phyloP scores from a whole-genome alignment of 2,329 filamentous ascomycete species.

The Beauveria sp. region DNA sequence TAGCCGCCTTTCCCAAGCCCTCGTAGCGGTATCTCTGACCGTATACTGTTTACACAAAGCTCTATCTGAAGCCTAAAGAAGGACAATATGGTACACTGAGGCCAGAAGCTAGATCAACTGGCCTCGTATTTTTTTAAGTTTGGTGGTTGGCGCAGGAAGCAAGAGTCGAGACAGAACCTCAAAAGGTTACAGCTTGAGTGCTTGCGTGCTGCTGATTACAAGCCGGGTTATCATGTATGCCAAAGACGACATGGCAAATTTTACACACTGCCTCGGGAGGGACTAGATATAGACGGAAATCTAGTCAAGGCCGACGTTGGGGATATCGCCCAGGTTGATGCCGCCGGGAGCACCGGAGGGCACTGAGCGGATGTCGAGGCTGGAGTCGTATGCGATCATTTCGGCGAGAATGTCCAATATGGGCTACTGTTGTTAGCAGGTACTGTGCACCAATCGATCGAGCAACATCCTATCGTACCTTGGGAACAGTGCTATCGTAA shows the following conservation, averaged over 20 bases:
- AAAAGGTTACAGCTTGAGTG: not conserved
- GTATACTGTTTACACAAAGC: constrained; percentile 35
- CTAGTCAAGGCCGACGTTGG: constrained; percentile 49
- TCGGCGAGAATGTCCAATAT: constrained; percentile 93
- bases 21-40: constrained; percentile 24
- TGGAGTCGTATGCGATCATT: constrained; percentile 91
- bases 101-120: constrained; percentile 11
- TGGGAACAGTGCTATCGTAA: constrained; percentile 97
- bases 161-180: not conserved
- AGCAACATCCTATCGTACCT: constrained; percentile 47
- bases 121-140: not conserved
- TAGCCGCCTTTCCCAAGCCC: constrained; percentile 24
- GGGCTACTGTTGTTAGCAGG: constrained; percentile 45
- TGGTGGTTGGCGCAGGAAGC: not conserved
- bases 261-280: not conserved
- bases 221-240: not conserved
- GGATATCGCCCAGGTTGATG: constrained; percentile 40
- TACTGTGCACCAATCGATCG: not conserved
- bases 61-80: constrained; percentile 29
- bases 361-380: constrained; percentile 50
- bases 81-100: constrained; percentile 34
- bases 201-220: not conserved
- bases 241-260: not conserved
- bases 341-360: constrained; percentile 21
- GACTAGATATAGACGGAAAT: constrained; percentile 1